Base-by-base conservation (phyloP, 495 filamentous ascomycete genomes). In the Xylaria telfairii region DNA sequence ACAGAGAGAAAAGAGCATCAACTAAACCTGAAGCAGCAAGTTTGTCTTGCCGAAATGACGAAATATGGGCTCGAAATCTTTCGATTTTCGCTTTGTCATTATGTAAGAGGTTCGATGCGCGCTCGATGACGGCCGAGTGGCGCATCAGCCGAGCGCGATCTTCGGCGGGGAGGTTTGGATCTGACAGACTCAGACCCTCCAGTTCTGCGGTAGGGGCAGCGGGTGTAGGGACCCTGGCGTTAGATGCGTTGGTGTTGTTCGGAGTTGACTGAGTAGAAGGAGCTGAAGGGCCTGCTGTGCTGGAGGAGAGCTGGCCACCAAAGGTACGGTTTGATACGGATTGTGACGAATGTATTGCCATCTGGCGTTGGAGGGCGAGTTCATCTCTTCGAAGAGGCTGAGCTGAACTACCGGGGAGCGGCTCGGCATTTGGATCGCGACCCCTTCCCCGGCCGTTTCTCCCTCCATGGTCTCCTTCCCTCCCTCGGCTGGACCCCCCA, bases 261-360 rank as follows among this genome's bases (percentile, higher is more conserved):
- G 71, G 63, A n/a, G 24, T 44, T 26, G 72, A 2, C 32, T 69
- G 72, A 41, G n/a, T 47, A n/a, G 78, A 62, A 15, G 69, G 60
- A 17, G 64, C 72, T n/a, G 64, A 44, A 44, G 51, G 70, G 13
- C 64, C 70, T 10, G 76, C 62, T 3, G 76, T 26, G 30, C 39
- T 75, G 67, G 80, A 82, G 19, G 90, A 91, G 57, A 97, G 84
- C 77, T 93, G 90, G 2, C 92, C 93, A 26, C 94, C 93, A 80
- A 97, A 97, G 15, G 89, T 93, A 32, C 93, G 87, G 12, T 87
- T 88, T 3, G 93, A 86, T 7, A 91, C 88, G 0, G 93, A 91
- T 76, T 96, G 95, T 1, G 92, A 89, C 70, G 89, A 94, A 72
- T 95, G 93, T 49, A 99, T 92, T 4, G 94, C 95, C 88, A 97